Evolutionary conservation across 1,284 basidiomycete species (phyloP).

Genomic region (Sporisorium sorghi): DNA sequence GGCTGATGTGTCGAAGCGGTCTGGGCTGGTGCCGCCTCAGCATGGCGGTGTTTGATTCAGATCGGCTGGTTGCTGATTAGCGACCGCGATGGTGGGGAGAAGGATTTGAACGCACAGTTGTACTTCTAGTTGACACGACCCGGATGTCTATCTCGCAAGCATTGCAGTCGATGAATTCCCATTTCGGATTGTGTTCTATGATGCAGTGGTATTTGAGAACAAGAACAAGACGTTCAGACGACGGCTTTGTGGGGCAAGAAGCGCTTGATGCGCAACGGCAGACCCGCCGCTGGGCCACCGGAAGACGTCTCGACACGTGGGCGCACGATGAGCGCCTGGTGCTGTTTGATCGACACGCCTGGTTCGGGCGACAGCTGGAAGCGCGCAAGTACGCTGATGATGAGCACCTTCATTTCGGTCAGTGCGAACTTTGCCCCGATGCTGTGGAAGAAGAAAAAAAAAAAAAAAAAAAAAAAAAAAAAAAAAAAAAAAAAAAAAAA

Average conservation of each 20-base stretch:
- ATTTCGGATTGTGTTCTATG: neutral
- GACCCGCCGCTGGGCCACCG: constrained; percentile 14
- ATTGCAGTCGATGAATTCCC: neutral
- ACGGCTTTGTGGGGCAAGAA: constrained; percentile 7
- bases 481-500: too few relatives aligned
- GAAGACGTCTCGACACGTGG: constrained; percentile 31
- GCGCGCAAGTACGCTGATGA: constrained; percentile 28
- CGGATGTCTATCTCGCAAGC: neutral
- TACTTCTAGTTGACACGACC: neutral
- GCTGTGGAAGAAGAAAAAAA: constrained; percentile 8
- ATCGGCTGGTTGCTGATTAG: constrained; percentile 28
- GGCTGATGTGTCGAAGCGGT: constrained; percentile 20
- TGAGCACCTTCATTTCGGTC: constrained; percentile 53
- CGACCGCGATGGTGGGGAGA: too few relatives aligned
- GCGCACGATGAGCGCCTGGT: constrained; percentile 51
- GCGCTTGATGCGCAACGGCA: constrained; percentile 42
- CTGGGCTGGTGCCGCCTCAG: constrained; percentile 22
- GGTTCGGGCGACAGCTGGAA: constrained; percentile 42
- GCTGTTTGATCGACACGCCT: constrained; percentile 28
- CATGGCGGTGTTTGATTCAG: constrained; percentile 22
- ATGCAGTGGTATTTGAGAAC: neutral
- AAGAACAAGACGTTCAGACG: neutral
- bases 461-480: too few relatives aligned
- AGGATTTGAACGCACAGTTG: too few relatives aligned
- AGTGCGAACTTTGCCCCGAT: constrained; percentile 54